Base-by-base conservation (phyloP, 106 monocot genomes). In the Gastrodia elata region DNA sequence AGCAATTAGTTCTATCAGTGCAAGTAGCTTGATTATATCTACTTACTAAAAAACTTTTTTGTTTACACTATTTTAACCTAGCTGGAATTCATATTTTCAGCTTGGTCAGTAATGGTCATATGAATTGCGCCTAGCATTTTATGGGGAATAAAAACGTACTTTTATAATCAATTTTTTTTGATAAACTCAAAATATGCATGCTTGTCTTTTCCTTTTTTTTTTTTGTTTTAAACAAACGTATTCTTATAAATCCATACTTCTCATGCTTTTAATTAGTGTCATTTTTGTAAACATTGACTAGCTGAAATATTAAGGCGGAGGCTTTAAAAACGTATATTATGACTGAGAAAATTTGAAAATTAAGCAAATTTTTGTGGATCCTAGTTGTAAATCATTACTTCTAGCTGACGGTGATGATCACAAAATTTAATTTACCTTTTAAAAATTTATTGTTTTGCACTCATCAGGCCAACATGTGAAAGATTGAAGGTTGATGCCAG, bases 211-310 rank as follows among this genome's bases (percentile, higher is more conserved):
- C n/a, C n/a, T n/a, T 52, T n/a, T 52, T 52, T n/a, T n/a, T 22
- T 20, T 44, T 9, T 44, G 0, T 9, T 52, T 52, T 22, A n/a
- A 52, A 52, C 49, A 52, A 22, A 52, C n/a, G n/a, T n/a, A n/a
- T n/a, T n/a, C n/a, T n/a, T n/a, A n/a, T n/a, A 52, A 52, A 16
- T n/a, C 18, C 49, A 2, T 48, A 48, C 7, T 52, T 52, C 3
- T 52, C 49, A 52, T 52, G 49, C 49, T n/a, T 22, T 52, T 52
- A 52, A n/a, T 52, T 52, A 52, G 3, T 52, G 49, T 52, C 49
- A n/a, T 52, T 52, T 16, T 22, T 52, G 49, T 22, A 52, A 52
- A 52, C 18, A 22, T 52, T 52, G 22, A n/a, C 6, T 52, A 22
- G 22, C 49, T 52, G 18, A 52, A 4, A 5, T n/a, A 4, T 52